phyloP scores from a whole-genome alignment of 2,329 filamentous ascomycete genomes.

The Fonsecaea erecta region DNA sequence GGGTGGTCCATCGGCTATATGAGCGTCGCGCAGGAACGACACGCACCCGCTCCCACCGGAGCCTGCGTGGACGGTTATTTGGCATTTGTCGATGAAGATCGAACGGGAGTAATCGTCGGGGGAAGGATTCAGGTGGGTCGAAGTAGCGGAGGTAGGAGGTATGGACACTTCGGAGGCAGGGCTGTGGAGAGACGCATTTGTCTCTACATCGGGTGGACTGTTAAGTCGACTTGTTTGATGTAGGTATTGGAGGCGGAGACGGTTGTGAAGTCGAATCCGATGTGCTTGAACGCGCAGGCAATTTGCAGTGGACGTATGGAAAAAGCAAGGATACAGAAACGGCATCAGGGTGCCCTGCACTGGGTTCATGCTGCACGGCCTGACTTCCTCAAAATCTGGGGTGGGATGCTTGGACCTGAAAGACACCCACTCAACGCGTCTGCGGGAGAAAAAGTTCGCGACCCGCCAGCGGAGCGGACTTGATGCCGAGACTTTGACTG shows the following conservation, averaged over 20 bases:
- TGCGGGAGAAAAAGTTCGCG: constrained; percentile 6
- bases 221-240: constrained; percentile 10
- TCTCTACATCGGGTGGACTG: constrained; percentile 21
- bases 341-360: constrained; percentile 38
- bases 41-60: constrained; percentile 89
- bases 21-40: constrained; percentile 90
- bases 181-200: constrained; percentile 31
- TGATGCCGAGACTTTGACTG: neutral
- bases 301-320: constrained; percentile 24
- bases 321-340: constrained; percentile 44
- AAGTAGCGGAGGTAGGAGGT: constrained; percentile 33
- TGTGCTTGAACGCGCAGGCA: constrained; percentile 19
- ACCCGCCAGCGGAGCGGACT: constrained; percentile 13
- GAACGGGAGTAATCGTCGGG: constrained; percentile 83
- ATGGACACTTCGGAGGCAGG: constrained; percentile 30
- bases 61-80: constrained; percentile 76
- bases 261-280: neutral
- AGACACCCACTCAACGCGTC: neutral
- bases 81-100: constrained; percentile 85
- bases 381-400: neutral
- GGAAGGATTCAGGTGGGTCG: constrained; percentile 71
- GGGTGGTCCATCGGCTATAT: constrained; percentile 81
- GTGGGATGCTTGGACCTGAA: neutral
- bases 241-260: constrained; percentile 25
- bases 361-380: constrained; percentile 20